Base-by-base conservation (phyloP, 2,329 filamentous ascomycete genomes). In the Fusarium multiceps region DNA sequence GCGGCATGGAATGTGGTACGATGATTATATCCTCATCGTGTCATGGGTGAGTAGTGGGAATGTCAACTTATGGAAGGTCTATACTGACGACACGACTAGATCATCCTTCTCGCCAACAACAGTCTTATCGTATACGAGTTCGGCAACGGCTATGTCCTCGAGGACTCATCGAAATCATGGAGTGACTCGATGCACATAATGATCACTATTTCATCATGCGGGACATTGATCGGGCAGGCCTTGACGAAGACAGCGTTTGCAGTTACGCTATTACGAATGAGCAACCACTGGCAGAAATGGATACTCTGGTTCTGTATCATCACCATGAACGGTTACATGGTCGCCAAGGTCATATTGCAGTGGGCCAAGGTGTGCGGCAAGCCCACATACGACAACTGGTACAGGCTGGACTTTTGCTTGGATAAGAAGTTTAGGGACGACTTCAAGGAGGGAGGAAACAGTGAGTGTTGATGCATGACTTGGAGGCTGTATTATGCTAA, bases 121-220 rank as follows among this genome's bases (percentile, higher is more conserved):
- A 80, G 74, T 49, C 70, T 86, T 18, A 86, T 86, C 56, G 73
- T 82, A 2, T 67, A 81, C 49, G 77, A 86, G 61, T 86, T 83
- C 59, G 82, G 81, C 9, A 85, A 81, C 10, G 84, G 84, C 53
- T 86, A 86, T 64, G 80, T 84, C 2, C 75, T 79, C 37, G 55
- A 78, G 28, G 68, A 78, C 64, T 77, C 77, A 7, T 73, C 77
- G 2, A 73, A 82, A n/a, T 71, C 76, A 20, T 87, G 85, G 85
- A 81, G 83, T 61, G 83, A 85, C 65, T 80, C 80, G 56, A 86
- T 86, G 84, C 83, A 84, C 71, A 85, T 86, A 46, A 67, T 87
- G 58, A 85, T 86, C 78, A 84, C 82, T 66, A 74, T 78, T 14
- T 79, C 78, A 4, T 80, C 79, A 3, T 80, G 78, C 66, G 78